Percentiles rank a stretch among this genome's conserved stretches.
These are phyloP conservation scores for Schizophyllum commune DNA, from an alignment of 1,284 basidiomycete genomes.

Conservation along the genomic window DNA sequence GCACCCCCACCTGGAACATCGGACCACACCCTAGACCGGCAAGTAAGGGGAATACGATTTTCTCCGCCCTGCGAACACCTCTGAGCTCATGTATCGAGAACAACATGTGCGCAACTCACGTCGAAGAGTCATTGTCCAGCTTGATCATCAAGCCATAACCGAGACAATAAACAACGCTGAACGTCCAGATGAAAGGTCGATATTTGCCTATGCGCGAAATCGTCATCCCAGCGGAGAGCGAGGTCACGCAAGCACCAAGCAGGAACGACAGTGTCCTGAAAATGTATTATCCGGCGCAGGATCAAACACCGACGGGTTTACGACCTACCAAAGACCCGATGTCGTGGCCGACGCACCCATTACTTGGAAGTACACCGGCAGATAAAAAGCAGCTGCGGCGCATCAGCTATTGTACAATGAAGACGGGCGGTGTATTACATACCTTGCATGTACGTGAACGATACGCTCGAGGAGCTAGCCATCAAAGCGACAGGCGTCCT, in stretches of 20 bases:
- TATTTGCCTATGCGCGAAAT: constrained; percentile 58
- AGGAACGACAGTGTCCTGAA: constrained; percentile 63
- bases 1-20: neutral
- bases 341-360: constrained; percentile 70
- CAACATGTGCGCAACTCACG: constrained; percentile 26
- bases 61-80: constrained; percentile 36
- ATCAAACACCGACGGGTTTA: no score
- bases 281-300: neutral
- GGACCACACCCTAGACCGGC: constrained; percentile 50
- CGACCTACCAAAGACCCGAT: constrained; percentile 51
- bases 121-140: constrained; percentile 33
- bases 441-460: constrained; percentile 50
- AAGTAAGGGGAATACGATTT: constrained; percentile 57
- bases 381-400: constrained; percentile 50
- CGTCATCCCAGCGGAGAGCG: constrained; percentile 51
- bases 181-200: constrained; percentile 53
- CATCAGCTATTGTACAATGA: neutral
- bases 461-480: constrained; percentile 58
- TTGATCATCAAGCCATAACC: constrained; percentile 64
- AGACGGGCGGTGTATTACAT: constrained; percentile 4
- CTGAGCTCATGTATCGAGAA: neutral
- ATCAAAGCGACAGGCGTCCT: constrained; percentile 44
- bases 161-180: constrained; percentile 46
- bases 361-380: constrained; percentile 76
- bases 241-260: constrained; percentile 50